Evolutionary conservation across 2,329 filamentous ascomycete genomes (phyloP), one percentile per base, ranked within the genome.

Genomic region (Colletotrichum tanaceti): DNA sequence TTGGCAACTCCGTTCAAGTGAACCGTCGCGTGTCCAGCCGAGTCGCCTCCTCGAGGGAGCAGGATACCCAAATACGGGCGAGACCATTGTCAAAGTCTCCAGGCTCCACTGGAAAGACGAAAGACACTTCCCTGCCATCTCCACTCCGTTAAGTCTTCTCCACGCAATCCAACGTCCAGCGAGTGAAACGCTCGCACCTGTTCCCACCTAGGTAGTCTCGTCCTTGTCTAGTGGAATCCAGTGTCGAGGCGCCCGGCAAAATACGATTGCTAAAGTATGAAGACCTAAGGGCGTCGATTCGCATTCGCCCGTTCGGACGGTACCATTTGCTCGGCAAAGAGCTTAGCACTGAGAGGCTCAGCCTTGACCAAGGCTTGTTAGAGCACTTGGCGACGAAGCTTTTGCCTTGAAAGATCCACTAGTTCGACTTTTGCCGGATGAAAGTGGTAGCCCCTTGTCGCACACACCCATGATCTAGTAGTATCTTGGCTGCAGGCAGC

Each of bases 241-340:
- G 41, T 59, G 54, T 55, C 65, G 57, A 35, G 28, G 38, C 55
- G 63, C 49, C 65, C 62, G 65, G 65, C 62, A 68, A 68, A 68
- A 65, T 68, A 41, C 62, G 46, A 52, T 46, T 11, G 11, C 22
- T 47, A 65, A 60, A 66, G 41, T 61, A 52, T 58, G 50, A 28
- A 32, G 38, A 39, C 47, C n/a, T n/a, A 38, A 59, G 32, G 24
- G 35, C 38, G 47, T 49, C n/a, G 32, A 38, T 46, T 68, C 44
- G 43, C 43, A 57, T 61, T 65, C 65, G 61, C 22, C 62, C 55
- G 55, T 65, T 61, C 55, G 55, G 63, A 60, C 47, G 62, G 49
- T 55, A 35, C 62, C 62, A 46, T 18, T 14, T n/a, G 55, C 38
- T 68, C 44, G 65, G 62, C 38, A 13, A 57, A 60, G 20, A 46